Base-by-base conservation (phyloP, 306 rosid genomes). In the Rosa chinensis region DNA sequence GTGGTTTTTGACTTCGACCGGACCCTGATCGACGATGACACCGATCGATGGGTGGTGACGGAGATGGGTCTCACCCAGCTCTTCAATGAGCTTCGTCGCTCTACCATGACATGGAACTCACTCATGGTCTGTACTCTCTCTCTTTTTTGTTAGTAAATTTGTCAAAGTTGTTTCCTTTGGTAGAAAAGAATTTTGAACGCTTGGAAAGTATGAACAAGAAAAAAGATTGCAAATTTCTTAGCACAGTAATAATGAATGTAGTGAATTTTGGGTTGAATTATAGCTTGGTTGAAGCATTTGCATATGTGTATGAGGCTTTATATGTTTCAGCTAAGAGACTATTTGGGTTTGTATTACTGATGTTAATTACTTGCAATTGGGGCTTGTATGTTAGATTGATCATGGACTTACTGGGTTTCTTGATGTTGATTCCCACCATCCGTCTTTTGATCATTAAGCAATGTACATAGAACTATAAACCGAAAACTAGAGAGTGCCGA, bases 1-100 rank as follows among this genome's bases (percentile, higher is more conserved):
- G 84, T 93, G 74, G 55, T 90, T 52, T 90, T 92, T 73, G 96
- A 92, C 87, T 94, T 94, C 39, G 98, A 92, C 79, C 82, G 86
- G 67, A 94, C 97, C 66, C 84, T 94, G 23, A 90, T 94, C 75
- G 90, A 94, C 80, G 91, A 85, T 18, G 98, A 94, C 81, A 90
- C 97, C n/a, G 98, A 94, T 77, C 63, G 83, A 14, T 89, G 93
- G 94, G 89, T 94, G 25, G 83, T 94, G 43, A 66, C 74, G 1
- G 69, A 90, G 78, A 81, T 92, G 92, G 96, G 88, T 76, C 89
- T 94, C 66, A 84, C 87, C 12, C 66, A 75, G 48, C 74, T 85
- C 45, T 94, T 90, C 89, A 78, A 80, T 18, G 55, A 90, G 58
- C 96, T 92, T 63, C 90, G 89, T 42, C 37, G 37, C 37, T 35